Percentiles rank a stretch among this genome's conserved stretches.
phyloP scores from a whole-genome alignment of 1,139 yeast species.

The Meyerozyma smithsonii region DNA sequence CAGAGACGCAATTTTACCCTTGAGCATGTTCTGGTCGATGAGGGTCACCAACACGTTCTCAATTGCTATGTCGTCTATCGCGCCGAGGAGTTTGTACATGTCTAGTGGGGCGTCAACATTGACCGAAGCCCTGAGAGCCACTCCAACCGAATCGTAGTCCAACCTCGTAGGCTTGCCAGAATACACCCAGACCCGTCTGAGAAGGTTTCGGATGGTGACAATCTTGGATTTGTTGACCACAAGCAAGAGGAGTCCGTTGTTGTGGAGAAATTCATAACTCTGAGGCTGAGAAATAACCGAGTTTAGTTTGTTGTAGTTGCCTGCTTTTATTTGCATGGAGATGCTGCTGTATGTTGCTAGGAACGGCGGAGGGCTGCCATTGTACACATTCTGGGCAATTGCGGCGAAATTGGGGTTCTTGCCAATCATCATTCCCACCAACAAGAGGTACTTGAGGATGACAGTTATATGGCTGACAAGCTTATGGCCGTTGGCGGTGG shows the following conservation, averaged over 20 bases:
- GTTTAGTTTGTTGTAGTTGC: conserved; percentile 36
- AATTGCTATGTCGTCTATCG: conserved; percentile 27
- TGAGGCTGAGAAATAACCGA: conserved; percentile 17
- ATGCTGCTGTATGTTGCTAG: conserved; percentile 33
- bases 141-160: conserved; percentile 24
- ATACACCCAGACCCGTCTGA: conserved; percentile 31
- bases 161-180: conserved; percentile 23
- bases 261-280: conserved; percentile 33
- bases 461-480: conserved; percentile 27
- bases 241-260: conserved; percentile 30
- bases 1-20: conserved; percentile 48
- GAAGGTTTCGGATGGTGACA: conserved; percentile 43
- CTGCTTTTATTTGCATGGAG: conserved; percentile 29
- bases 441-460: conserved; percentile 51
- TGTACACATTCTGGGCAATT: conserved; percentile 17
- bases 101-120: conserved; percentile 5
- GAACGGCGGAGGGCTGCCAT: conserved; percentile 22
- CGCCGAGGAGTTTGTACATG: conserved; percentile 6
- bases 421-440: conserved; percentile 53
- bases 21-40: conserved; percentile 49
- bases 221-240: conserved; percentile 38
- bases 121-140: conserved; percentile 16
- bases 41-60: conserved; percentile 49
- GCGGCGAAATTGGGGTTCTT: conserved; percentile 36
- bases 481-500: conserved; percentile 6